Conservation (phyloP, 2,329 filamentous ascomycete species). For the Monosporascus sp. region DNA sequence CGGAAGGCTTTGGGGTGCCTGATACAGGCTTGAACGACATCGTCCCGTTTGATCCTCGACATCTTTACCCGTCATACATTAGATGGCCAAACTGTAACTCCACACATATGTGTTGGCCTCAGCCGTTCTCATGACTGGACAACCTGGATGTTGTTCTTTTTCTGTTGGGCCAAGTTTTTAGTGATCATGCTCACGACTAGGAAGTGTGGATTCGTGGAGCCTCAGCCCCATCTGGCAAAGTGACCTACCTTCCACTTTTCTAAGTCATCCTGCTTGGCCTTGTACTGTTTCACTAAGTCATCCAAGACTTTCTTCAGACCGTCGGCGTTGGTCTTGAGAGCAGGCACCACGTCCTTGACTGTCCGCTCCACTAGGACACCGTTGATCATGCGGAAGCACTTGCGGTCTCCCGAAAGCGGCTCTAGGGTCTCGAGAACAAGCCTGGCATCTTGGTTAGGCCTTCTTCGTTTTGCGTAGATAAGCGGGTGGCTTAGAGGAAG, state of each 20-base stretch:
- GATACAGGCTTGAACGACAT: conserved; percentile 4
- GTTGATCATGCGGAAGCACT: conserved; percentile 98
- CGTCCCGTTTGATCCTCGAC: background rate
- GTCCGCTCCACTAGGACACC: conserved; percentile 92
- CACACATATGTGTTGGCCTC: conserved; percentile 6
- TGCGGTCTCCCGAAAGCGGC: conserved; percentile 76
- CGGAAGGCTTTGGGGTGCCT: conserved; percentile 3
- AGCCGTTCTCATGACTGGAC: conserved; percentile 60
- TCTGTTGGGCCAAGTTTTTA: conserved; percentile 44
- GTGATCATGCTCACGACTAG: conserved; percentile 12
- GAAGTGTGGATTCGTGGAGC: conserved; percentile 7
- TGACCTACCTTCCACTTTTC: conserved; percentile 89
- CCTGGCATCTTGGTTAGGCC: conserved; percentile 42
- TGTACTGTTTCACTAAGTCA: conserved; percentile 94
- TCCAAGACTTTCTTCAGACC: conserved; percentile 91
- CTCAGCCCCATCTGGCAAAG: conserved; percentile 3
- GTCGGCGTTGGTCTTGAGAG: conserved; percentile 88
- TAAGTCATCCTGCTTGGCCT: conserved; percentile 87
- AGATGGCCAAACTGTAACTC: conserved; percentile 3
- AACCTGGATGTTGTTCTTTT: conserved; percentile 85
- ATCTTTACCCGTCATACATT: background rate
- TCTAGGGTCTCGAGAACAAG: conserved; percentile 89
- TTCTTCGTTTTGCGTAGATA: conserved; percentile 9
- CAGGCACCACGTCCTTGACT: conserved; percentile 85
- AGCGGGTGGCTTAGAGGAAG: conserved; percentile 25